Percentiles rank a stretch among this genome's conserved stretches.
Conservation (phyloP, 345 rosid genomes). For the Salix arbutifolia region DNA sequence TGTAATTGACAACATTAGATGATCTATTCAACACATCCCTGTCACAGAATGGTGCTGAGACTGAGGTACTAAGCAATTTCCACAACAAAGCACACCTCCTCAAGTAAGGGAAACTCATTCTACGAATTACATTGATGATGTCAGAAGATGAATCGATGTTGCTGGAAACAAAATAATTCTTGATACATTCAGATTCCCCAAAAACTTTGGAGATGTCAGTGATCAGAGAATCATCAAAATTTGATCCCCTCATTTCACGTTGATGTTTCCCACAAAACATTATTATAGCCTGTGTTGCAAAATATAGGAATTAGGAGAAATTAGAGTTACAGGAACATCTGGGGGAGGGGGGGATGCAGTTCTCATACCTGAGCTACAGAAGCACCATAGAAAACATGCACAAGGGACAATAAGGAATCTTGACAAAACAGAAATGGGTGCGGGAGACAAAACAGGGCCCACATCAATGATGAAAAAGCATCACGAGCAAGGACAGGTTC, state of each 20-base stretch:
- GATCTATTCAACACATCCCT: conserved; percentile 32
- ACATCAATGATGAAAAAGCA: conserved; percentile 94
- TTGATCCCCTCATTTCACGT: conserved; percentile 25
- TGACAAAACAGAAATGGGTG: conserved; percentile 68
- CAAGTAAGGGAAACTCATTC: conserved; percentile 70
- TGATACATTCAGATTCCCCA: conserved; percentile 44
- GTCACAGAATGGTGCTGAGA: conserved; percentile 46
- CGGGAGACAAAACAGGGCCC: conserved; percentile 93
- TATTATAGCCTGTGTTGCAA: conserved; percentile 65
- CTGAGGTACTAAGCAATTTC: conserved; percentile 60
- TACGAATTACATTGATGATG: conserved; percentile 49
- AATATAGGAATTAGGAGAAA: conserved; percentile 25
- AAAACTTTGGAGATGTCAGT: conserved; percentile 49
- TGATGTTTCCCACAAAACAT: conserved; percentile 39
- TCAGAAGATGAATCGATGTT: conserved; percentile 44
- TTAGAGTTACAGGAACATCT: background rate
- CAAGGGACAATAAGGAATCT: conserved; percentile 70
- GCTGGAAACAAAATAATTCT: conserved; percentile 47
- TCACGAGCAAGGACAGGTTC: conserved; percentile 83
- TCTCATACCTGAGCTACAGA: conserved; percentile 67
- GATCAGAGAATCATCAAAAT: conserved; percentile 41
- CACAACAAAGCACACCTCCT: conserved; percentile 92
- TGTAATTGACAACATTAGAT: conserved; percentile 28
- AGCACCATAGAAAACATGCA: conserved; percentile 76
- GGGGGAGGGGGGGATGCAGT: background rate